Evolutionary conservation across 305 asterid genomes (phyloP).

Genomic region (Ruellia speciosa): DNA sequence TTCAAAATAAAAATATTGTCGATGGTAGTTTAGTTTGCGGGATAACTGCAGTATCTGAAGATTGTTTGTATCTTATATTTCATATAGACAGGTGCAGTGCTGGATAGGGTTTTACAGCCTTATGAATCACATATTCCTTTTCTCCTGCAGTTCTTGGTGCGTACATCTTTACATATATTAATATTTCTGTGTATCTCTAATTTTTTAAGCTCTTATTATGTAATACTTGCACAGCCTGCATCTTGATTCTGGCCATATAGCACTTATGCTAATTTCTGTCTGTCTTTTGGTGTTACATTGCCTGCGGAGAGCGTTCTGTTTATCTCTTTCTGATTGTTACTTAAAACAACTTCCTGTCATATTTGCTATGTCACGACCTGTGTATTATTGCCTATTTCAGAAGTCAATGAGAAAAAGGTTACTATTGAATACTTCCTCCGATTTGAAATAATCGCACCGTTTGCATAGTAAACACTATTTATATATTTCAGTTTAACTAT

Average conservation of each 20-base stretch:
- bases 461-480: no score
- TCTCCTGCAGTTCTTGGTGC: slow-evolving; percentile 90
- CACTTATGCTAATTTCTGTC: slow-evolving; percentile 8
- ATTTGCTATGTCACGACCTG: no score
- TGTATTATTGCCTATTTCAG: no score
- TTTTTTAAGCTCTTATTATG: slow-evolving; percentile 10
- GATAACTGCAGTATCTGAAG: neutral
- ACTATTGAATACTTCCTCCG: no score
- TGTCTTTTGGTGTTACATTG: no score
- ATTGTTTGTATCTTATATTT: slow-evolving; percentile 6
- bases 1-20: no score
- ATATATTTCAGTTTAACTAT: no score
- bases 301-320: no score
- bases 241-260: slow-evolving; percentile 12
- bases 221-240: slow-evolving; percentile 1
- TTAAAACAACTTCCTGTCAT: no score
- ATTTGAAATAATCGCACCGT: no score
- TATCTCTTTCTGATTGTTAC: no score
- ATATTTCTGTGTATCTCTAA: neutral
- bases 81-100: slow-evolving; percentile 70
- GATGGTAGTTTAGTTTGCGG: neutral
- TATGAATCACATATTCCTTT: slow-evolving; percentile 93
- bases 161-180: slow-evolving; percentile 18
- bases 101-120: slow-evolving; percentile 72
- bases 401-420: no score